These are phyloP conservation scores for Beta macrorhiza DNA, from an alignment of 179 eudicot genomes.

Conservation along the genomic window DNA sequence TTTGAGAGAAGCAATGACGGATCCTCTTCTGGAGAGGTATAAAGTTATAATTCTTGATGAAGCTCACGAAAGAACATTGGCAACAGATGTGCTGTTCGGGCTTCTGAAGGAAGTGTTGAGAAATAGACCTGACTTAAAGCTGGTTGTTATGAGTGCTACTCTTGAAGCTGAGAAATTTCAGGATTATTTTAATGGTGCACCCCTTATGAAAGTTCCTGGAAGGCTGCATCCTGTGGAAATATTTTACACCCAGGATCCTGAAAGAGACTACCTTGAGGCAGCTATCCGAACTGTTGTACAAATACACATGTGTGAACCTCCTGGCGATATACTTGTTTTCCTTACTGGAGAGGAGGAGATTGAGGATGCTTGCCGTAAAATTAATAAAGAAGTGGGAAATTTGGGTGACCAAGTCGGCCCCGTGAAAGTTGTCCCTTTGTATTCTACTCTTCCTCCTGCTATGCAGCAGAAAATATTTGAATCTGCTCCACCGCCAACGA, in stretches of 20 bases:
- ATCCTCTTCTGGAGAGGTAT: conserved; percentile 88
- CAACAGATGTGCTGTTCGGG: conserved; percentile 95
- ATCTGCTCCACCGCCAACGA: conserved; percentile 86
- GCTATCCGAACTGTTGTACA: conserved; percentile 90
- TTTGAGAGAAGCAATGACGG: conserved; percentile 95
- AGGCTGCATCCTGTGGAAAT: conserved; percentile 97
- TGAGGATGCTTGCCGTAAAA: conserved; percentile 87
- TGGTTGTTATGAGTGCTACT: conserved; percentile 99
- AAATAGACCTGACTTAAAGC: conserved; percentile 81
- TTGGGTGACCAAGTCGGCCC: conserved; percentile 86
- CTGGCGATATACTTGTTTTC: conserved; percentile 89
- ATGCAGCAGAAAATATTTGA: conserved; percentile 99
- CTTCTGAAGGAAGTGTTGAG: conserved; percentile 87
- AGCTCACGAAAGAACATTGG: conserved; percentile 97
- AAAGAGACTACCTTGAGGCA: conserved; percentile 94
- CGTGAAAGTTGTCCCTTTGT: conserved; percentile 82
- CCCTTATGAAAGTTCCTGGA: conserved; percentile 99
- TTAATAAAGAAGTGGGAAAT: conserved; percentile 70
- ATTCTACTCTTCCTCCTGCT: conserved; percentile 94
- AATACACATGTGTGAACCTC: conserved; percentile 74
- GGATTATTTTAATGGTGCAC: conserved; percentile 83
- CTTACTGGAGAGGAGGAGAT: conserved; percentile 98
- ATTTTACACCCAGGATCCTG: conserved; percentile 93
- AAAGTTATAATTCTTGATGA: conserved; percentile 95
- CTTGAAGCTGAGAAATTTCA: conserved; percentile 99